These are phyloP conservation scores for Novymonas esmeraldas DNA, from an alignment of 208 protist genomes.

Conservation along the genomic window DNA sequence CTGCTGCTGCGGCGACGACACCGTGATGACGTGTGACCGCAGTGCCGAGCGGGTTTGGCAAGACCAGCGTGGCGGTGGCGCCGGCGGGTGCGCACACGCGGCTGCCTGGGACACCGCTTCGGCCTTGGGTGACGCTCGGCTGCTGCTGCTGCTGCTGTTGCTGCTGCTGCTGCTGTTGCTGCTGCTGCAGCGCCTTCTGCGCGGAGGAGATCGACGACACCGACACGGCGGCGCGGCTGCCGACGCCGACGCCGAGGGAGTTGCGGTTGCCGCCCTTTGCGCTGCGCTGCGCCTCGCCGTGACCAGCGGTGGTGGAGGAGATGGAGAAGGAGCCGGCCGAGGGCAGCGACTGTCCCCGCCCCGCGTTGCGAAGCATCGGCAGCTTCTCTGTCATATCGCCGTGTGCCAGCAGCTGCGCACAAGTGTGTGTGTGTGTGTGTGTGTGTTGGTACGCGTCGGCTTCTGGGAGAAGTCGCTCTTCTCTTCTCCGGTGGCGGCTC, in stretches of 20 bases:
- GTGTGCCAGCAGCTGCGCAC: background rate
- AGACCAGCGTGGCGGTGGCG: background rate
- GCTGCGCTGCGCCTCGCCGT: background rate
- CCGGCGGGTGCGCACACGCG: too few species aligned
- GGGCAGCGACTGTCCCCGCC: background rate
- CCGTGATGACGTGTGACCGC: background rate
- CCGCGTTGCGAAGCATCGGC: background rate
- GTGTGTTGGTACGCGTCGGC: background rate
- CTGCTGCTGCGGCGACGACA: background rate
- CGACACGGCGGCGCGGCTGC: too few species aligned
- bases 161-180: background rate
- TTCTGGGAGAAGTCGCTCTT: background rate
- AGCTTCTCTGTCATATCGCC: conserved; percentile 11
- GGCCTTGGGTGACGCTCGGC: background rate
- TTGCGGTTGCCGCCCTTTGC: too few species aligned
- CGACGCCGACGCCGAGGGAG: conserved; percentile 1
- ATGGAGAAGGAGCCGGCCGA: background rate
- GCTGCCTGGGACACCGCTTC: background rate
- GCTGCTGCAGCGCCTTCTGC: background rate
- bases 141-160: background rate
- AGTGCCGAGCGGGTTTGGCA: background rate
- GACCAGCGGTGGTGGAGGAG: background rate
- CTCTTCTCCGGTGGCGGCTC: too few species aligned
- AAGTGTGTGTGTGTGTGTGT: background rate
- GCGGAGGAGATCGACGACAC: background rate